Evolutionary conservation across 2,329 filamentous ascomycete species (phyloP), one percentile per base, ranked within the genome.

Genomic region (Neofusicoccum cordaticola): DNA sequence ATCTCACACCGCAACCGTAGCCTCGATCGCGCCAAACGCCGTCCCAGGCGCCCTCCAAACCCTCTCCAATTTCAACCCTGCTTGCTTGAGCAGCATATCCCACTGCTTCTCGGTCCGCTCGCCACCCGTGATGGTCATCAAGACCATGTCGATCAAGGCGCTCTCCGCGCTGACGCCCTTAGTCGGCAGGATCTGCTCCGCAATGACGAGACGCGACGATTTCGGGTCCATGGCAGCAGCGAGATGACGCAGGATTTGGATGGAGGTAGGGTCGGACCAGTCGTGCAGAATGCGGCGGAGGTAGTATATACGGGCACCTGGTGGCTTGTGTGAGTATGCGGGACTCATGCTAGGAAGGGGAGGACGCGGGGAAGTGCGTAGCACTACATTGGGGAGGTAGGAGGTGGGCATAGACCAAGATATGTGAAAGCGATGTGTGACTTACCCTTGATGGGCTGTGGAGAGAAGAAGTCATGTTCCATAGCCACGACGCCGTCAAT

Each of bases 211-310:
- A 2, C 71, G 69, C 11, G 76, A 78, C 47, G 73, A 70, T 6
- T 67, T 67, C 0, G 68, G 67, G 2, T 69, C 70, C 72, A 79
- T 75, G 11, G 75, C 73, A 4, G 69, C 66, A 12, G 73, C 62
- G 1, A 75, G 76, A 44, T 75, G 74, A 8, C 57, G 58, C 22
- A 79, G 62, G 34, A 79, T 77, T 45, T 68, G 65, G n/a, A 69
- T 70, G 58, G 73, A 76, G 34, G 73, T 68, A 5, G 71, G 61
- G 58, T 78, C 75, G 0, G 74, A 70, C 77, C 76, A 78, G 67
- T 78, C 74, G 48, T 78, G 75, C 65, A 77, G 75, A 50, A 78
- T 75, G 31, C 73, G 70, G 12, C 75, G 73, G 64, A 79, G 75
- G 65, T 75, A 78, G 68, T 78, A 79, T 2, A 67, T 67, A 22